Evolutionary conservation across 169 alveolate genomes (phyloP).

Genomic region (Besnoitia besnoiti): DNA sequence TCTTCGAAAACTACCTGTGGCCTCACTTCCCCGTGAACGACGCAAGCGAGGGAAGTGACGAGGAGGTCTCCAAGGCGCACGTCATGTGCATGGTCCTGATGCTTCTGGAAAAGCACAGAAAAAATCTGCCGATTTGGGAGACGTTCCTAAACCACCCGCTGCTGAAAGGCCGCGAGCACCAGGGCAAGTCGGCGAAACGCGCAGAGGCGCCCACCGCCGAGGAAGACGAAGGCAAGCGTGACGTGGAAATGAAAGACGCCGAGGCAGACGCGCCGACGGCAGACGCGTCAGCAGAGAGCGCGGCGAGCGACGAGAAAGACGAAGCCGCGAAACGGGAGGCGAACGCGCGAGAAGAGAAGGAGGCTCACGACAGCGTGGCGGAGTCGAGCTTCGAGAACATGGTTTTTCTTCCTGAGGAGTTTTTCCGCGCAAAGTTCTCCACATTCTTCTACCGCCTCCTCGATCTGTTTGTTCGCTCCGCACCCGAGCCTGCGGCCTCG

Average conservation of each 20-base stretch:
- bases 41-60: background rate
- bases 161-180: background rate
- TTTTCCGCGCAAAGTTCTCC: background rate
- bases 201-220: background rate
- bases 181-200: background rate
- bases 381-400: background rate
- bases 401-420: background rate
- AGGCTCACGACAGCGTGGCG: background rate
- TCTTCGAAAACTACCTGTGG: constrained; percentile 48
- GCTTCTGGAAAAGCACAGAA: constrained; percentile 28
- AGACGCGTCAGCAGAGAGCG: background rate
- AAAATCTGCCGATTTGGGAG: constrained; percentile 43
- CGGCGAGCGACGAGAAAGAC: background rate
- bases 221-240: background rate
- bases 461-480: background rate
- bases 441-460: background rate
- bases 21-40: constrained; percentile 4
- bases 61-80: constrained; percentile 32
- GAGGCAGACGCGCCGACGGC: background rate
- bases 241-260: background rate
- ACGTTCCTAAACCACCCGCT: background rate
- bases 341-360: too few species aligned
- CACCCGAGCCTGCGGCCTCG: background rate
- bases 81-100: constrained; percentile 34
- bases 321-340: background rate